Evolutionary conservation across 2,329 filamentous ascomycete genomes (phyloP).

Genomic region (Myriangium duriaei): DNA sequence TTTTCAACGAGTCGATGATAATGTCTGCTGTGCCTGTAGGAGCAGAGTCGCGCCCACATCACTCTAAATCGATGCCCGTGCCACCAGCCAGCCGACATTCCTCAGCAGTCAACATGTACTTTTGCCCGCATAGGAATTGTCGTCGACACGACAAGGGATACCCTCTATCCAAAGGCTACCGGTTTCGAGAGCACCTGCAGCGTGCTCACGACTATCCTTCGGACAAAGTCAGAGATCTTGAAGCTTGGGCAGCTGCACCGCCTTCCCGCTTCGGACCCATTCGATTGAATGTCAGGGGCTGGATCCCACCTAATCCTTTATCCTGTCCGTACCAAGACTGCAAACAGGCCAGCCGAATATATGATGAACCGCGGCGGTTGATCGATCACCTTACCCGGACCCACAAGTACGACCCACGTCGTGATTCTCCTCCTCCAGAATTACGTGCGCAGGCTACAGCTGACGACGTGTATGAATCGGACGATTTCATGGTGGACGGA

Average conservation of each 20-base stretch:
- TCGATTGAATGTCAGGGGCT: constrained; percentile 8
- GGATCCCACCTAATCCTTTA: constrained; percentile 14
- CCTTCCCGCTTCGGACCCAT: not conserved
- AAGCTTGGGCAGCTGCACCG: constrained; percentile 5
- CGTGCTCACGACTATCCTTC: constrained; percentile 17
- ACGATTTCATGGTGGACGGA: constrained; percentile 43
- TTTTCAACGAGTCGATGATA: constrained; percentile 63
- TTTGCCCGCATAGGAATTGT: constrained; percentile 19
- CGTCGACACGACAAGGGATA: constrained; percentile 14
- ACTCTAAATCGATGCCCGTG: no score
- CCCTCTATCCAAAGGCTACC: constrained; percentile 17
- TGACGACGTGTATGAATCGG: constrained; percentile 25
- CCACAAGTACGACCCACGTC: constrained; percentile 31
- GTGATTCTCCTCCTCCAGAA: constrained; percentile 10
- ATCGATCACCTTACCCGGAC: constrained; percentile 34
- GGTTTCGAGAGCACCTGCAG: constrained; percentile 23
- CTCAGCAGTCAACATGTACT: not conserved
- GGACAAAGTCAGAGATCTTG: constrained; percentile 9
- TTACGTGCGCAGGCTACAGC: constrained; percentile 1
- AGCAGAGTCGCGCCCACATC: constrained; percentile 6
- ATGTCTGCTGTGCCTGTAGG: constrained; percentile 44
- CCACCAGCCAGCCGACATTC: no score
- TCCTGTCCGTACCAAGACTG: constrained; percentile 29
- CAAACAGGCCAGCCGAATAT: constrained; percentile 24
- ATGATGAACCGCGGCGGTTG: constrained; percentile 17